phyloP scores from a whole-genome alignment of 2,329 filamentous ascomycete species.

The Endoconidiophora polonica region DNA sequence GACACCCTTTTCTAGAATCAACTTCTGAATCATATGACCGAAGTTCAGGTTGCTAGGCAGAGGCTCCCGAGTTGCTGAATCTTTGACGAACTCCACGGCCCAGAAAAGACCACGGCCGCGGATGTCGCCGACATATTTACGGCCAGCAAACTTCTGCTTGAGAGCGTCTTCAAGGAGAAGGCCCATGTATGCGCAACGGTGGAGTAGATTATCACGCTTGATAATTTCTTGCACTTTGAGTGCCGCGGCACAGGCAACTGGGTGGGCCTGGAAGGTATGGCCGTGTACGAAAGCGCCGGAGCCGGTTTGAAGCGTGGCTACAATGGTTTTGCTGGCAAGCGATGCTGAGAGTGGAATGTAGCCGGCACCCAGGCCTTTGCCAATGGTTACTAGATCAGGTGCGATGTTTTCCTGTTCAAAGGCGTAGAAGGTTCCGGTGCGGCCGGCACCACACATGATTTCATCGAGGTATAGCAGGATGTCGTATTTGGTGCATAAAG shows the following conservation, averaged over 20 bases:
- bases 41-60: slow-evolving; percentile 20
- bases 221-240: slow-evolving; percentile 25
- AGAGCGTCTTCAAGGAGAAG: slow-evolving; percentile 18
- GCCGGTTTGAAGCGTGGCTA: slow-evolving; percentile 30
- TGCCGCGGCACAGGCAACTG: slow-evolving; percentile 24
- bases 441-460: slow-evolving; percentile 54
- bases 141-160: slow-evolving; percentile 16
- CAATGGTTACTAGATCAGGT: slow-evolving; percentile 42
- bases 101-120: slow-evolving; percentile 29
- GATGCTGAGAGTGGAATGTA: slow-evolving; percentile 39
- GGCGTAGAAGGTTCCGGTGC: slow-evolving; percentile 43
- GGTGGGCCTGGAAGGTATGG: slow-evolving; percentile 34
- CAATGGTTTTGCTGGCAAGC: slow-evolving; percentile 32
- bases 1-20: slow-evolving; percentile 17
- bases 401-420: slow-evolving; percentile 37
- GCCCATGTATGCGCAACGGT: slow-evolving; percentile 20
- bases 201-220: slow-evolving; percentile 20
- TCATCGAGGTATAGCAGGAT: slow-evolving; percentile 40
- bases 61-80: slow-evolving; percentile 21
- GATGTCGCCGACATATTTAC: slow-evolving; percentile 24
- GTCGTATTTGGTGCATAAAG: slow-evolving; percentile 37
- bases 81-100: slow-evolving; percentile 29
- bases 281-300: slow-evolving; percentile 36
- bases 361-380: slow-evolving; percentile 42
- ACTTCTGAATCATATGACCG: slow-evolving; percentile 17